These are phyloP conservation scores for Trichophyton equinum DNA, from an alignment of 2,329 filamentous ascomycete species.

Conservation along the genomic window DNA sequence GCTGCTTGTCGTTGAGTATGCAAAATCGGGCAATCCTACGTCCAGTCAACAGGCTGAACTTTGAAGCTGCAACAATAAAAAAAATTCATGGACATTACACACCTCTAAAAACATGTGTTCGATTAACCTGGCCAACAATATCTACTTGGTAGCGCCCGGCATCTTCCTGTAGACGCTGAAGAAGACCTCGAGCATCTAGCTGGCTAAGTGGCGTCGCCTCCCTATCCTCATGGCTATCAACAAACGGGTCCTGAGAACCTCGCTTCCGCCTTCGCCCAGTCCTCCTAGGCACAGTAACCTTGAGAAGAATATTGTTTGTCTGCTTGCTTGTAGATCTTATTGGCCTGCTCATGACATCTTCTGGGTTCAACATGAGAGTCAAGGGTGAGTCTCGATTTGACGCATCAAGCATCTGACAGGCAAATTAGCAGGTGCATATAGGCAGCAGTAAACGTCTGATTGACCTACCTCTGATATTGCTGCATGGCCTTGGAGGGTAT, in stretches of 20 bases:
- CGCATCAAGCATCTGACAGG: slow-evolving; percentile 34
- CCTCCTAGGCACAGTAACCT: slow-evolving; percentile 72
- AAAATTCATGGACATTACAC: slow-evolving; percentile 12
- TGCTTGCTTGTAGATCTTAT: slow-evolving; percentile 62
- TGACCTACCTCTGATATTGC: slow-evolving; percentile 46
- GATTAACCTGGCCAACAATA: slow-evolving; percentile 57
- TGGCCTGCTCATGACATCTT: slow-evolving; percentile 66
- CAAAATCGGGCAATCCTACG: slow-evolving; percentile 66
- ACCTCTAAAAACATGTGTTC: slow-evolving; percentile 78
- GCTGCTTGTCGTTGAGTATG: slow-evolving; percentile 58
- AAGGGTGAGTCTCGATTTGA: slow-evolving; percentile 38
- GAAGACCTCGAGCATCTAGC: slow-evolving; percentile 43
- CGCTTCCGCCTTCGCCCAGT: slow-evolving; percentile 78
- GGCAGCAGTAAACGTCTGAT: not conserved
- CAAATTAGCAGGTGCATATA: not conserved
- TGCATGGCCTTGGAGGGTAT: slow-evolving; percentile 47
- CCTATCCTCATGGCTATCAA: slow-evolving; percentile 28
- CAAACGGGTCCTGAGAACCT: slow-evolving; percentile 57
- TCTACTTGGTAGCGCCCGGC: slow-evolving; percentile 53
- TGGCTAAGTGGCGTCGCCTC: slow-evolving; percentile 18
- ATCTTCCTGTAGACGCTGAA: slow-evolving; percentile 59
- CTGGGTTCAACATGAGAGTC: slow-evolving; percentile 64
- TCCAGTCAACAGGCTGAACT: slow-evolving; percentile 1
- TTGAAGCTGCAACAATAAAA: not conserved
- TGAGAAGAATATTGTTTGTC: slow-evolving; percentile 74